phyloP scores from a whole-genome alignment of 495 filamentous ascomycete species.

The Ascobolus immersus region DNA sequence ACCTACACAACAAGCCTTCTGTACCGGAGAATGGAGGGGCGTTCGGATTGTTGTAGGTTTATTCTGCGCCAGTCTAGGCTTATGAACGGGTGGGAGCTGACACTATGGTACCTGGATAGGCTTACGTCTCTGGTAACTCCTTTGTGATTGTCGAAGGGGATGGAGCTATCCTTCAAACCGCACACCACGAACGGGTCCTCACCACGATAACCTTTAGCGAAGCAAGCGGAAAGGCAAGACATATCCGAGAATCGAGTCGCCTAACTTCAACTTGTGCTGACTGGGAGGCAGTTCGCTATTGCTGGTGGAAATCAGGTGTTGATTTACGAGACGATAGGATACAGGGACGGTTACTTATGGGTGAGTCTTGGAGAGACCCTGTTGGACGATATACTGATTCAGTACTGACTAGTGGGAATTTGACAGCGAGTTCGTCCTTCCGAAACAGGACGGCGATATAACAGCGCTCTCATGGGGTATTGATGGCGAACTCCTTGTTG shows the following conservation, averaged over 20 bases:
- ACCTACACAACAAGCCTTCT: conserved; percentile 72
- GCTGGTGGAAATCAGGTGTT: conserved; percentile 38
- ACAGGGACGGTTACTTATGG: conserved; percentile 40
- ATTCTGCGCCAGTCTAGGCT: background rate
- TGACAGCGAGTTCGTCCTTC: conserved; percentile 16
- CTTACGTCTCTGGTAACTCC: conserved; percentile 71
- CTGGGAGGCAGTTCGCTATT: conserved; percentile 30
- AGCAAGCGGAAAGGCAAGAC: conserved; percentile 36
- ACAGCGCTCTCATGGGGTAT: conserved; percentile 64
- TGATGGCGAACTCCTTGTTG: conserved; percentile 56
- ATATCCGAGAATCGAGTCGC: background rate
- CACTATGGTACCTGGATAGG: conserved; percentile 22
- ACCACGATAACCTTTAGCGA: conserved; percentile 58
- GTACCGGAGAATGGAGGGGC: conserved; percentile 58
- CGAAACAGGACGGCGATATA: conserved; percentile 10
- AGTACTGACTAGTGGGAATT: conserved; percentile 26
- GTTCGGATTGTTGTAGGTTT: conserved; percentile 49
- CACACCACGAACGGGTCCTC: conserved; percentile 63
- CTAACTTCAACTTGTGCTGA: background rate
- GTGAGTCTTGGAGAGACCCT: conserved; percentile 18
- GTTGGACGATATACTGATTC: conserved; percentile 1
- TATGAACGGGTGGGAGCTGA: background rate
- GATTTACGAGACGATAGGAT: conserved; percentile 55
- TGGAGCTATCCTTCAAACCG: conserved; percentile 59
- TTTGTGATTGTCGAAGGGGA: conserved; percentile 57